Base-by-base conservation (phyloP, 768 basidiomycete species). In the Lactifluus subvellereus region DNA sequence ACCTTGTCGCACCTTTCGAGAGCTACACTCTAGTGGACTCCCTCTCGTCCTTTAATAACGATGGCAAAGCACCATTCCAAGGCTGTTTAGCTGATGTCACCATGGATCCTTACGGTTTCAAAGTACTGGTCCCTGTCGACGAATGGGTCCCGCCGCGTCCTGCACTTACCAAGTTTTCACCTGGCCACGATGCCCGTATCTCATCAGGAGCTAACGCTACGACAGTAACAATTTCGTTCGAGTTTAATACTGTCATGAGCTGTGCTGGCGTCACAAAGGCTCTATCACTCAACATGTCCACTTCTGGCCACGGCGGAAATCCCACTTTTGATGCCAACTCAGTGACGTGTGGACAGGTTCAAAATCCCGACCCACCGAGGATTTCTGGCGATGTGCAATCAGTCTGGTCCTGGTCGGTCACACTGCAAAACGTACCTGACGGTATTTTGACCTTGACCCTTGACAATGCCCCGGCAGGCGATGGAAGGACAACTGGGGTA, bases 181-280 rank as follows among this genome's bases (percentile, higher is more conserved):
- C 94, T 0, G 94, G 94, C 1, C 94, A 97, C 72, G 94, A 97
- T 69, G 79, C 84, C 48, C 88, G 94, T 48, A 75, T 92, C 45
- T 69, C 76, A 40, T 77, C 78, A 22, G 72, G 78, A 30, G 72
- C 73, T n/a, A 80, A 79, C 22, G 71, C 80, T 1, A 84, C 82
- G 9, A 75, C 73, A 2, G 72, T 91, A 56, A 76, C 87, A 65
- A 83, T 97, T 58, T 71, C 79, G 0, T 78, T 97, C 65, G 89
- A 96, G 75, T 97, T 91, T 75, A 94, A 87, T 67, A 73, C 77
- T 8, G 71, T 69, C 37, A 94, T 97, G 94, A 77, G 81, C 62
- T 96, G 94, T 69, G 67, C 77, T 18, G 81, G 81, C 53, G 78
- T 96, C 53, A 88, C 87, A 0, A 70, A 73, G 13, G 82, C 82